Conservation (phyloP, 805 yeast species). For the Brettanomyces bruxellensis region DNA sequence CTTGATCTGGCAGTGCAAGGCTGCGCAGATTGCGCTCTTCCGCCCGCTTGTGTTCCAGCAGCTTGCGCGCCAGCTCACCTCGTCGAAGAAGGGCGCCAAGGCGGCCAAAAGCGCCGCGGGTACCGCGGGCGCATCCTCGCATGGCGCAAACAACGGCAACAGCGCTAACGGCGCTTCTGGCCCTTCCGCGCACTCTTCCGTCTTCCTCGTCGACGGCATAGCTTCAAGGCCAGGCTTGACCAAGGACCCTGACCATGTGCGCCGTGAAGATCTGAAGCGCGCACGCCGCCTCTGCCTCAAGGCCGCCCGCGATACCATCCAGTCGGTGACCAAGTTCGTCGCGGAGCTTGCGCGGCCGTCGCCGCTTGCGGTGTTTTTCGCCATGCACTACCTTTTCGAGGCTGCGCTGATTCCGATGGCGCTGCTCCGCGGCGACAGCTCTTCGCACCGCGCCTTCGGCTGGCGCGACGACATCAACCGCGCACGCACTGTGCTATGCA, state of each 20-base stretch:
- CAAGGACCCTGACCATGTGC: neutral
- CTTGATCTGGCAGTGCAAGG: constrained; percentile 50
- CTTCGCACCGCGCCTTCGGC: constrained; percentile 31
- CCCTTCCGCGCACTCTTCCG: too few species aligned
- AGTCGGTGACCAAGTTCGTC: constrained; percentile 34
- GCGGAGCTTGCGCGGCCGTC: constrained; percentile 18
- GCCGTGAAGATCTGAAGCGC: constrained; percentile 34
- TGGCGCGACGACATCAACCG: constrained; percentile 37
- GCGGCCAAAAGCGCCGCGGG: too few species aligned
- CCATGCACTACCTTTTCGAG: constrained; percentile 54
- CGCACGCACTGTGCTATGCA: constrained; percentile 21
- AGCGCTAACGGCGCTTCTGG: neutral
- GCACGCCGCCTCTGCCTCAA: constrained; percentile 43
- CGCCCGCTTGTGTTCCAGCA: constrained; percentile 51
- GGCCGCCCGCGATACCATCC: constrained; percentile 44
- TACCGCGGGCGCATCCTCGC: too few species aligned
- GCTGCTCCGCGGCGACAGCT: constrained; percentile 42
- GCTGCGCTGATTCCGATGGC: constrained; percentile 52
- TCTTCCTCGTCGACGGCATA: too few species aligned
- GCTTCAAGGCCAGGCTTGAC: neutral
- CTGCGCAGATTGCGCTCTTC: constrained; percentile 44
- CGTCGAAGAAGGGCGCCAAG: too few species aligned
- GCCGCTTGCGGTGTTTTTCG: constrained; percentile 53
- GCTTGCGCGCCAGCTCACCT: neutral
- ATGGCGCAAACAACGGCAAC: constrained; percentile 10